Percentiles rank a stretch among this genome's conserved stretches.
Evolutionary conservation across 495 filamentous ascomycete species (phyloP).

Genomic region (Penicillium bovifimosum): DNA sequence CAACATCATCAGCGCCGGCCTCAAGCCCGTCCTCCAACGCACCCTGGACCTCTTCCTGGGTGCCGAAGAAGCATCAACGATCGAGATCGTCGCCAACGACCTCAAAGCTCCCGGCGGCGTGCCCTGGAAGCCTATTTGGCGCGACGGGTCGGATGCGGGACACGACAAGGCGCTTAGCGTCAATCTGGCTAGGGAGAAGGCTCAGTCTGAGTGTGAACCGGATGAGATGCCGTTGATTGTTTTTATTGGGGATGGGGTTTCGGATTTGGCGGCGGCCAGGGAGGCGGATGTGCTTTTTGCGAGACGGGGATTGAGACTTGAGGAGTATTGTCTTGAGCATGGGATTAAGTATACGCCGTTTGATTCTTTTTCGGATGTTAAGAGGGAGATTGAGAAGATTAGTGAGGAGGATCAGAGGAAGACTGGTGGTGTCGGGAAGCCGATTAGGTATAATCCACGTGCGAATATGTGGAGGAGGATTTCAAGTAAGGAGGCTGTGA

Average conservation of each 20-base stretch:
- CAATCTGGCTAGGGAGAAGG: constrained; percentile 51
- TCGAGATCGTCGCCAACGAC: constrained; percentile 70
- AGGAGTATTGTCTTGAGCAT: constrained; percentile 65
- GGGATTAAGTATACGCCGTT: constrained; percentile 58
- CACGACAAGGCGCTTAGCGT: constrained; percentile 68
- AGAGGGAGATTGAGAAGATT: constrained; percentile 56
- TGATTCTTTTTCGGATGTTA: constrained; percentile 64
- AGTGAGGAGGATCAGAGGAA: constrained; percentile 56
- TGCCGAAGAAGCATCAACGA: constrained; percentile 51
- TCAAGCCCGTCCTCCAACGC: constrained; percentile 59
- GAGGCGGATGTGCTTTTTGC: constrained; percentile 76
- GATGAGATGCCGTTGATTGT: constrained; percentile 64
- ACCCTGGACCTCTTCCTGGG: constrained; percentile 63
- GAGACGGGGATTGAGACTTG: constrained; percentile 59
- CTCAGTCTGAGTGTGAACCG: constrained; percentile 48
- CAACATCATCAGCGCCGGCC: constrained; percentile 67
- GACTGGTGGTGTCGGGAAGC: constrained; percentile 59
- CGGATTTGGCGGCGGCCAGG: constrained; percentile 65
- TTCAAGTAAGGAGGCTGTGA: constrained; percentile 51
- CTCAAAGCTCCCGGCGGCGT: constrained; percentile 56
- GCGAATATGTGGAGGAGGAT: constrained; percentile 67
- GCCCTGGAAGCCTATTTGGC: constrained; percentile 66
- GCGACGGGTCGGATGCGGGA: constrained; percentile 60
- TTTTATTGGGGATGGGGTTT: constrained; percentile 76
- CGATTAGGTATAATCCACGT: constrained; percentile 61